Evolutionary conservation across 345 rosid species (phyloP), one percentile per base, ranked within the genome.

Genomic region (Trapa bicornis): DNA sequence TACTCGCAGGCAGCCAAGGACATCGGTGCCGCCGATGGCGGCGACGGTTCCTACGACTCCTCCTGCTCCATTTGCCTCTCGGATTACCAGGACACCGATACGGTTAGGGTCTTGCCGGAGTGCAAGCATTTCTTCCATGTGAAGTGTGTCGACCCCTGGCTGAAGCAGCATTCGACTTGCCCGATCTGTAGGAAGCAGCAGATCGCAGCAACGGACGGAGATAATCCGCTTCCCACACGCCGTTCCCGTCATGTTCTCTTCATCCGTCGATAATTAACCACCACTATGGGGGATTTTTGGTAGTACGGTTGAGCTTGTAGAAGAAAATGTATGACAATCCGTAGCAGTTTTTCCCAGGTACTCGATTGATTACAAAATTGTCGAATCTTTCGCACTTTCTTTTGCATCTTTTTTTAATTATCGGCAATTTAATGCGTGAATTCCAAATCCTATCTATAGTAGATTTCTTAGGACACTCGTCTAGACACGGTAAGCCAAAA

Each of bases 91-190:
- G 65, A 69, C 22, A 14, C 63, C 4, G 65, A 69, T 13, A 32
- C 41, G 39, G 65, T 69, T 63, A 60, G 71, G 56, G 52, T 61
- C 14, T 5, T 69, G 71, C 66, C 71, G 16, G 65, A 41, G 65
- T 69, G 71, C 71, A 45, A 45, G 41, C 71, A 69, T 57, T 41
- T 61, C 53, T 69, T 60, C 57, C 71, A 69, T 57, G 32, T 41
- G 16, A 57, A 4, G 37, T 69, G 71, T 42, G 65, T 69, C 13
- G 71, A 69, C 15, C 50, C 65, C 29, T 69, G 71, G 71, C 65
- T 69, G 33, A 61, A 32, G 65, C 57, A 16, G 52, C 47, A 68
- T 15, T 61, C 65, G 39, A 57, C 71, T 29, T 68, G 71, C 41
- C 65, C 65, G 9, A 16, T 33, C 41, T 69, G 71, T 32, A 39